These are phyloP conservation scores for Amaranthus hypochondriacus DNA, from an alignment of 148 eudicot genomes.

Conservation along the genomic window DNA sequence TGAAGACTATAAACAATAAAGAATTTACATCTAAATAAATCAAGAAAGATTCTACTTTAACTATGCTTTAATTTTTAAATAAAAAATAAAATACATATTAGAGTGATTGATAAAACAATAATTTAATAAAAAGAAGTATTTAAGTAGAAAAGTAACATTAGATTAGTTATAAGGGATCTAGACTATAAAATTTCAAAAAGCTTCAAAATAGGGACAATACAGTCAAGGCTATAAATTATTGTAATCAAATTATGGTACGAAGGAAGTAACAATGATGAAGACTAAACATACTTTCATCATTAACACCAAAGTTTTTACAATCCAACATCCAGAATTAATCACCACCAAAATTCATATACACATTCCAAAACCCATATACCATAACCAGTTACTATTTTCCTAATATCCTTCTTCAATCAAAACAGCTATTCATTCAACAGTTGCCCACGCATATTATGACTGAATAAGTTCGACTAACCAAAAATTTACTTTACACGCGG, in stretches of 20 bases:
- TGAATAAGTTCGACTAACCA: constrained; percentile 18
- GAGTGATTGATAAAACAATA: not conserved
- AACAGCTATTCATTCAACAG: constrained; percentile 11
- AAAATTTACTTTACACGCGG: constrained; percentile 14
- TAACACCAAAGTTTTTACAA: constrained; percentile 6
- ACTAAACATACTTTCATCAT: constrained; percentile 8
- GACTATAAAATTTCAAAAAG: not conserved
- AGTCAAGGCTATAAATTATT: too few species aligned
- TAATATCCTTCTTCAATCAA: constrained; percentile 1
- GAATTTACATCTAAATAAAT: too few species aligned
- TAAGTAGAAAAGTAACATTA: not conserved
- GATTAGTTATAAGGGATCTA: not conserved
- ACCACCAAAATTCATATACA: constrained; percentile 14
- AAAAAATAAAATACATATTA: not conserved
- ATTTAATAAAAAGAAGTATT: not conserved
- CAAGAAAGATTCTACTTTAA: not conserved
- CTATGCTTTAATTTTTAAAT: not conserved
- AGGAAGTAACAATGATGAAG: too few species aligned
- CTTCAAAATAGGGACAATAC: not conserved
- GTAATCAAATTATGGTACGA: too few species aligned
- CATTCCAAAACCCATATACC: constrained; percentile 20
- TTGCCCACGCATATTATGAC: constrained; percentile 2
- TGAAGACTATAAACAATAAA: too few species aligned
- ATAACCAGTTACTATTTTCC: constrained; percentile 8
- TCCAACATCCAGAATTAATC: constrained; percentile 1